These are phyloP conservation scores for Salix brachista DNA, from an alignment of 345 rosid species.

Conservation along the genomic window DNA sequence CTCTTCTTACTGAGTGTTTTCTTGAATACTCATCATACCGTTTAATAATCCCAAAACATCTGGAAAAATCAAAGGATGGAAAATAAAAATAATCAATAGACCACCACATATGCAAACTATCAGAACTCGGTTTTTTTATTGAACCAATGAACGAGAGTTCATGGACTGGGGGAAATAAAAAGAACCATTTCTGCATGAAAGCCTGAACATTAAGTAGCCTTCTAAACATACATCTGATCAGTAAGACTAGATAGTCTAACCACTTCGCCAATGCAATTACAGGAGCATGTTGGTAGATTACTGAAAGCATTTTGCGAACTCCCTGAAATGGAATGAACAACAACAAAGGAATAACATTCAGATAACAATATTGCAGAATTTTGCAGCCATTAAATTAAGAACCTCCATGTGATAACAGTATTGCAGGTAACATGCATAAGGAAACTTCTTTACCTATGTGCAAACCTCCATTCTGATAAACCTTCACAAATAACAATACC, in stretches of 20 bases:
- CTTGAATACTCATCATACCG: slow-evolving; percentile 56
- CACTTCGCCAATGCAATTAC: slow-evolving; percentile 69
- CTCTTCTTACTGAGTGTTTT: slow-evolving; percentile 55
- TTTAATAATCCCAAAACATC: slow-evolving; percentile 63
- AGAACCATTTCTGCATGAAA: neutral
- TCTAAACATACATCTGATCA: slow-evolving; percentile 43
- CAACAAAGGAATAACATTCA: neutral
- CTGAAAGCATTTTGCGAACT: slow-evolving; percentile 30
- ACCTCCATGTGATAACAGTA: neutral
- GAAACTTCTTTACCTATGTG: slow-evolving; percentile 38
- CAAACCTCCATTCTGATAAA: slow-evolving; percentile 47
- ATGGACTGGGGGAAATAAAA: neutral
- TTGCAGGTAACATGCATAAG: neutral
- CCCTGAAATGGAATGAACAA: slow-evolving; percentile 37
- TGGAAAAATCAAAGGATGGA: slow-evolving; percentile 24
- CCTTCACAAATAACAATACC: slow-evolving; percentile 34
- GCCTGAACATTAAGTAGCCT: neutral
- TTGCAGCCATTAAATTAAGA: neutral
- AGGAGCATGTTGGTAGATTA: slow-evolving; percentile 20
- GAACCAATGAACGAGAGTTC: neutral
- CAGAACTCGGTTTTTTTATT: neutral
- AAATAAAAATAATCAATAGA: neutral
- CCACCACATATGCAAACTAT: neutral
- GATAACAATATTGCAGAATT: neutral
- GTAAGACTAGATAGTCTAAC: slow-evolving; percentile 44